phyloP scores from a whole-genome alignment of 306 rosid genomes.

The Fragaria ananassa region DNA sequence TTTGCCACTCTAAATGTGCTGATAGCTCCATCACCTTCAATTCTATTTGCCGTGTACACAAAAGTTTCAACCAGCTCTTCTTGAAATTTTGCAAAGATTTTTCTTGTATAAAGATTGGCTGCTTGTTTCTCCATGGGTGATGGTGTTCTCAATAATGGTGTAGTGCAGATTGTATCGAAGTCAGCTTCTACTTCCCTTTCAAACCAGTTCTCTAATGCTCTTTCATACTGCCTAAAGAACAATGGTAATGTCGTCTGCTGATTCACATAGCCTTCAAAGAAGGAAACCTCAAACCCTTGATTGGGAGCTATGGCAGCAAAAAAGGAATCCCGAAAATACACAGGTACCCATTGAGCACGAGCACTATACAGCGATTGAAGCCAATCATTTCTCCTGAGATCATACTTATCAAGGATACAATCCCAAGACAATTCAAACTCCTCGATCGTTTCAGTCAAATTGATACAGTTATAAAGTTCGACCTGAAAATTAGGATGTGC shows the following conservation, averaged over 20 bases:
- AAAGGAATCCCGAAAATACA: conserved; percentile 79
- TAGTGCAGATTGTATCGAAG: conserved; percentile 72
- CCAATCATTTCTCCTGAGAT: conserved; percentile 76
- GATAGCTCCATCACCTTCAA: conserved; percentile 74
- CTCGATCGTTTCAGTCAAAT: conserved; percentile 81
- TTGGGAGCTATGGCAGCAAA: conserved; percentile 65
- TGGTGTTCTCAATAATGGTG: conserved; percentile 76
- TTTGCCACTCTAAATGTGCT: conserved; percentile 91
- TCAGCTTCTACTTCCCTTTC: conserved; percentile 87
- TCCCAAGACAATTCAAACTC: conserved; percentile 89
- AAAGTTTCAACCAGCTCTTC: conserved; percentile 95
- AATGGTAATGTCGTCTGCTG: conserved; percentile 78
- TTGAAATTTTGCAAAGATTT: conserved; percentile 73
- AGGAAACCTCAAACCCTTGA: conserved; percentile 63
- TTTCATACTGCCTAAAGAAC: conserved; percentile 91
- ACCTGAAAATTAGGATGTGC: conserved; percentile 68
- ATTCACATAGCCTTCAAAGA: conserved; percentile 81
- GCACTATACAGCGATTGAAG: conserved; percentile 65
- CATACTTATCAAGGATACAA: conserved; percentile 72
- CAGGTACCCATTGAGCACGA: conserved; percentile 89
- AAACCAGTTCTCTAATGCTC: conserved; percentile 72
- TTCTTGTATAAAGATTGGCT: conserved; percentile 80
- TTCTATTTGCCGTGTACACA: conserved; percentile 85
- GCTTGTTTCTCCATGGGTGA: conserved; percentile 98
- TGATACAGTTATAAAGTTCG: conserved; percentile 86